Evolutionary conservation across 139 green algal genomes (phyloP), one percentile per base, ranked within the genome.

Genomic region (Pleodorina starrii): DNA sequence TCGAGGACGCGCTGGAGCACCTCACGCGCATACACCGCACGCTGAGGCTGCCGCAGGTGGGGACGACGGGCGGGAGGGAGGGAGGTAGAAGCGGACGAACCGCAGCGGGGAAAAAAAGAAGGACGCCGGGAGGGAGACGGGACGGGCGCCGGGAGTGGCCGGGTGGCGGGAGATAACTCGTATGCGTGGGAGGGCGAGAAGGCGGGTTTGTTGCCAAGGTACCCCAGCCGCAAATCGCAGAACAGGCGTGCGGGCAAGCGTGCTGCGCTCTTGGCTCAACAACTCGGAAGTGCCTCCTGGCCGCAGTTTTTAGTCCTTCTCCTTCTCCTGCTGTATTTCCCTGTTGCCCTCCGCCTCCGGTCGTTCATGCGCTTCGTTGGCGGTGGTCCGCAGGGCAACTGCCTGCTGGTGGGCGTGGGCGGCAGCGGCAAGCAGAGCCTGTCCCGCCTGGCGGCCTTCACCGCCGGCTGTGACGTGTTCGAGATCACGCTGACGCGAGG

Each of bases 1-100:
- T 98, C 89, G 94, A 97, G 73, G 94, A 98, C 84, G 95, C 95
- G 44, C 90, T 98, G 66, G 96, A 98, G 94, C 96, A 98, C 90
- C 87, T 97, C 40, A 96, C 93, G 10, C 93, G 96, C 87, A 96
- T 98, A 57, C 93, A 95, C 88, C 90, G 96, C 74, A 97, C 96
- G 35, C 89, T 97, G 27, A 85, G 95, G 38, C 90, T 97, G 76
- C 92, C 86, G n/a, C 91, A 95, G 71, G 95, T 97, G 11, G 27
- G 92, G n/a, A n/a, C 95, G 38, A 90, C 91, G 21, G 89, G 38
- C 6, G 29, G 79, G 36, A 1, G 2, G 32, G 23, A 4, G 50
- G 51, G 14, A 60, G 51, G 51, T n/a, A n/a, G n/a, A n/a, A n/a
- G n/a, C n/a, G n/a, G n/a, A n/a, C n/a, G n/a, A n/a, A n/a, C n/a